Evolutionary conservation across 495 filamentous ascomycete genomes (phyloP), one percentile per base, ranked within the genome.

Genomic region (Aspergillus incahuasiensis): DNA sequence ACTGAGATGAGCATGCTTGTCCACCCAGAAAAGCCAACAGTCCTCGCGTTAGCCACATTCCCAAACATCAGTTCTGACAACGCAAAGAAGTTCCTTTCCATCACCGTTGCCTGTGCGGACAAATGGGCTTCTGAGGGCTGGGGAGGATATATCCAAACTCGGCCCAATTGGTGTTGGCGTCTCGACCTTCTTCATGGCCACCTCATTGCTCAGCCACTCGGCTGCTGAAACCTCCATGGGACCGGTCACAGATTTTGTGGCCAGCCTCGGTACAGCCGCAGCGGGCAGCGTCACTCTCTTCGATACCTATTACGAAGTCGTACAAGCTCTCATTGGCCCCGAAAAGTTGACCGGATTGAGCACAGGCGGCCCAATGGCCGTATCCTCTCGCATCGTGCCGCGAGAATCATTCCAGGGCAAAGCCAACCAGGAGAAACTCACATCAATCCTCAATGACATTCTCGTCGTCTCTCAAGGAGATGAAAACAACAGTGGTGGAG

Each of bases 111-210:
- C 51, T 64, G 74, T 45, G 68, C 74, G 41, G 42, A 72, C 6
- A 56, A 59, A 52, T 80, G 75, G 77, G 68, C 70, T 6, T 54
- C 71, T 16, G 65, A 76, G 44, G 77, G 74, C 48, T 80, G 75
- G 75, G 76, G 75, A 47, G 77, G 77, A 5, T 73, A 77, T 42
- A 69, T 72, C 25, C 24, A 47, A n/a, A 3, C 53, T 34, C 1
- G 53, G 53, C 9, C 19, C 22, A 20, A 0, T 24, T 0, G 48
- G 18, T 7, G 25, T 39, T 30, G 43, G 30, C 15, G 22, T 67
- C 59, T 16, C 64, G 68, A 71, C 62, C 41, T 59, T 75, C 39
- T 64, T 75, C 49, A 64, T 72, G 44, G 67, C 75, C 40, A 75
- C 69, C 41, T 72, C 71, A 0, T 35, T 69, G 34, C 62, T 74